phyloP scores from a whole-genome alignment of 805 yeast genomes.

The Lachancea sp. region DNA sequence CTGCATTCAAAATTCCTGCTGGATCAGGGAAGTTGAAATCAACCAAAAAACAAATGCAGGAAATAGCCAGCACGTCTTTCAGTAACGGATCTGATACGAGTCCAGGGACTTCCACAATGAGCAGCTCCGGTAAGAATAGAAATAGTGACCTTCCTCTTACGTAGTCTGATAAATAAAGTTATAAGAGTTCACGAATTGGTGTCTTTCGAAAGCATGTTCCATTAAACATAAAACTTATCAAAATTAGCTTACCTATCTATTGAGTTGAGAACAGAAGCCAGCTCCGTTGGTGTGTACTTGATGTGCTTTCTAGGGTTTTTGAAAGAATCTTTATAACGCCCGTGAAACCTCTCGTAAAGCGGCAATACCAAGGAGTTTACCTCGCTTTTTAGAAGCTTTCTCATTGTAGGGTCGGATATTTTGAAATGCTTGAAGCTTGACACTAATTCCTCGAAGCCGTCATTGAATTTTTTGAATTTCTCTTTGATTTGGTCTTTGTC shows the following conservation, averaged over 20 bases:
- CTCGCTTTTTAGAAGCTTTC: slow-evolving; percentile 59
- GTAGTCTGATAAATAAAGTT: background rate
- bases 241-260: slow-evolving; percentile 15
- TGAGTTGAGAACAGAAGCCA: slow-evolving; percentile 25
- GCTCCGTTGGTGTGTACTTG: slow-evolving; percentile 31
- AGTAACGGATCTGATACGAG: slow-evolving; percentile 3
- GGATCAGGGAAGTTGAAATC: slow-evolving; percentile 3
- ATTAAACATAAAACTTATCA: background rate
- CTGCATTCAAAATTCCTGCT: slow-evolving; percentile 9
- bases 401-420: slow-evolving; percentile 60
- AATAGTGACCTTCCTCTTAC: background rate
- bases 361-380: slow-evolving; percentile 68
- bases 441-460: slow-evolving; percentile 72
- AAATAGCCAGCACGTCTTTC: background rate
- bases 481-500: slow-evolving; percentile 82
- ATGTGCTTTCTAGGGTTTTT: slow-evolving; percentile 34
- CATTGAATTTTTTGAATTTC: slow-evolving; percentile 73
- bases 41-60: background rate
- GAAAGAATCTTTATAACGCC: slow-evolving; percentile 41
- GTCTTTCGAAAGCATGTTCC: background rate
- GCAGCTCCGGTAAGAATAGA: background rate
- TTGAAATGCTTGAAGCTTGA: slow-evolving; percentile 57
- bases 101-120: slow-evolving; percentile 3
- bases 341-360: slow-evolving; percentile 77
- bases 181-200: background rate